Base-by-base conservation (phyloP, 768 basidiomycete species). In the Daedaleopsis nitida region DNA sequence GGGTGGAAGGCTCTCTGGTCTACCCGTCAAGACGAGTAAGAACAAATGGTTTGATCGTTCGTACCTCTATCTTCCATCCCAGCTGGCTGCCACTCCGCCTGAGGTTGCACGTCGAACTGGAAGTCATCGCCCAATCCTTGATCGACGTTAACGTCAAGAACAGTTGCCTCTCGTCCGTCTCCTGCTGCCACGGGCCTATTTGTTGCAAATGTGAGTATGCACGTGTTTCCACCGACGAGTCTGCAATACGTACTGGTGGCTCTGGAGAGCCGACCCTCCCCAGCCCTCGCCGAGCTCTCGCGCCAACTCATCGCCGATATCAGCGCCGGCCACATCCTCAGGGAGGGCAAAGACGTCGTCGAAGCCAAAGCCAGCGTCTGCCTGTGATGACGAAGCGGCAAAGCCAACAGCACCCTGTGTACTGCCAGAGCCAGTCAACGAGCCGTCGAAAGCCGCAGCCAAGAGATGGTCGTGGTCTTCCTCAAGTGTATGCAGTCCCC, bases 231-330 rank as follows among this genome's bases (percentile, higher is more conserved):
- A 42, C 39, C 11, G 39, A 12, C 17, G 39, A 42, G 17, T 3
- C 11, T 42, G 39, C 11, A 1, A 10, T 6, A 49, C 47, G 47
- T 27, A 49, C 47, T 24, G 19, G 27, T 32, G 27, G 27, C 21
- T 49, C 21, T 24, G 47, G 21, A 24, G 23, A 21, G 9, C n/a
- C 58, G 9, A 34, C 47, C 19, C 67, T 9, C 80, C 84, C 89
- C 91, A 92, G 23, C 80, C 85, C 66, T 86, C 85, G 34, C 90
- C 91, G 3, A 93, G 78, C 66, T 93, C 91, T 62, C 79, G 80
- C 9, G 87, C 89, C 27, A 93, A 75, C 66, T 92, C 91, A 49
- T 91, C 89, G 4, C 86, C 89, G 17, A 92, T 72, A 21, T 81
- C 86, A 8, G 78, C 82, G n/a, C 75, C 81, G 17, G 87, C 88